Base-by-base conservation (phyloP, 495 filamentous ascomycete genomes). In the Hypoxylon perforatum region DNA sequence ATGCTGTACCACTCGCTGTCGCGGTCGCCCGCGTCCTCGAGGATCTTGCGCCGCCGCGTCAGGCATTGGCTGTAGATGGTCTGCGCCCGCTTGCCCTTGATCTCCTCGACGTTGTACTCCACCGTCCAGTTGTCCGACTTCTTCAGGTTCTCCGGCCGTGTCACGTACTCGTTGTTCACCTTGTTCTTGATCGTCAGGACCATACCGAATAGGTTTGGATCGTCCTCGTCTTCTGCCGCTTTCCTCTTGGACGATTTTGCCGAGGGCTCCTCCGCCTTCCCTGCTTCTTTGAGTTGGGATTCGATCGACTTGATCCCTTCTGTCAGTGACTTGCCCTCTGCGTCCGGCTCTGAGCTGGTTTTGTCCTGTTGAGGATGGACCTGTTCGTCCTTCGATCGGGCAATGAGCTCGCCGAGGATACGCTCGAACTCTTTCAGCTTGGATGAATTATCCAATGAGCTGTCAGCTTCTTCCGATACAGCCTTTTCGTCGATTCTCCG, bases 101-200 rank as follows among this genome's bases (percentile, higher is more conserved):
- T 72, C 69, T 95, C 90, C 44, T 81, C 76, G 28, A 97, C 73
- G 21, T 85, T 80, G 75, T 96, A 97, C 56, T 96, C 88, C 38
- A 97, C 77, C 0, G 76, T 75, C 94, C 95, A 99, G 0, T 63
- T 11, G 12, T 76, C 46, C 0, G 28, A 64, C 17, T 12, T 4
- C 1, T 0, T 42, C 41, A 96, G 73, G 1, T 81, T 46, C 0
- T 73, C 49, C 0, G 92, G 91, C 1, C 93, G 87, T 0, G 75
- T 59, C 8, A 93, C 88, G 52, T 82, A 79, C 15, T 77, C 49
- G 21, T 84, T 87, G 75, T 97, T 92, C 54, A 97, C 83, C 57
- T 82, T 84, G 76, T 92, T 94, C 57, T 85, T 85, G 57, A 92
- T 80, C 0, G 86, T 88, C 28, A 97, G 78, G 3, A 85, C 84